A percentile compares a stretch with the other conserved stretches of the same genome.
These are phyloP conservation scores for Solanum pennellii DNA, from an alignment of 257 asterid species.

Conservation along the genomic window DNA sequence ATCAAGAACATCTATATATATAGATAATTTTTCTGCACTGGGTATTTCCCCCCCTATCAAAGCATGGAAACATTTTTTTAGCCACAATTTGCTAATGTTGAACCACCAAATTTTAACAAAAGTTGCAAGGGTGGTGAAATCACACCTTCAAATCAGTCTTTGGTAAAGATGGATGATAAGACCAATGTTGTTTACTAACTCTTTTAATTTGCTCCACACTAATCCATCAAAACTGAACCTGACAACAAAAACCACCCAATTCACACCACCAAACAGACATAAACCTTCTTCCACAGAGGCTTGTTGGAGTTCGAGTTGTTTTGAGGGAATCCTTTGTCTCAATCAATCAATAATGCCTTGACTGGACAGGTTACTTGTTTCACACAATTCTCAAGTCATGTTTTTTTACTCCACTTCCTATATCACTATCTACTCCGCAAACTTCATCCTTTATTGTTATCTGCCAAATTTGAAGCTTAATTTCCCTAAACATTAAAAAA, in stretches of 20 bases:
- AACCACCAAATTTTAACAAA: background rate
- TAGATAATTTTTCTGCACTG: background rate
- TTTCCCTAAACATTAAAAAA: background rate
- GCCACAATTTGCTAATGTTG: background rate
- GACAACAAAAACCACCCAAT: background rate
- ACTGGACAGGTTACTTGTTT: background rate
- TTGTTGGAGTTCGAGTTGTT: background rate
- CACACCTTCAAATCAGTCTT: background rate
- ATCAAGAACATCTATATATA: background rate
- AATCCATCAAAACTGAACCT: background rate
- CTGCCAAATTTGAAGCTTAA: background rate
- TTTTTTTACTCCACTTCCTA: background rate
- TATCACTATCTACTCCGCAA: background rate
- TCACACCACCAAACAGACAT: background rate
- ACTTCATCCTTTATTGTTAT: background rate
- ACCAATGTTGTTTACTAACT: background rate
- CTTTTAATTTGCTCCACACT: background rate
- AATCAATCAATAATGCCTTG: background rate
- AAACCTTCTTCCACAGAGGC: background rate
- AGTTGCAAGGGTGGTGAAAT: background rate
- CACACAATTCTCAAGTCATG: background rate
- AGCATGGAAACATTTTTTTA: background rate
- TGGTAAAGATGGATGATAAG: background rate
- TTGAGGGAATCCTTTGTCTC: background rate
- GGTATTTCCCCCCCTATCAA: background rate